phyloP scores from a whole-genome alignment of 2,329 filamentous ascomycete genomes.

The Clonostachys solani region DNA sequence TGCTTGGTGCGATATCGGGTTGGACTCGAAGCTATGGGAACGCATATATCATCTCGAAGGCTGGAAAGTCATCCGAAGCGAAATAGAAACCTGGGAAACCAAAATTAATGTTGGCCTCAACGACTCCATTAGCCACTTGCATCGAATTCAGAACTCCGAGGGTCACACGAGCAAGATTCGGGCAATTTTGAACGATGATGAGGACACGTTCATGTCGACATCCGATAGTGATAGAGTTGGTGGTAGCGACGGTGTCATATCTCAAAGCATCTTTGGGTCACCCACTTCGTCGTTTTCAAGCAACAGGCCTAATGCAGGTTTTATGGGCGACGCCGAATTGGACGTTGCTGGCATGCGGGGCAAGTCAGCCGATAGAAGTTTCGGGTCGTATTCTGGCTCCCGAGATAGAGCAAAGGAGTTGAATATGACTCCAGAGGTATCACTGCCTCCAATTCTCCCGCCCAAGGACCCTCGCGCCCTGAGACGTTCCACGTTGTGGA shows the following conservation, averaged over 20 bases:
- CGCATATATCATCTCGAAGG: constrained; percentile 79
- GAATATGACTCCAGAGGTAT: constrained; percentile 21
- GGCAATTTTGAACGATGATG: constrained; percentile 42
- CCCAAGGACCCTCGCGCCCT: constrained; percentile 20
- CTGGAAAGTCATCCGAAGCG: constrained; percentile 68
- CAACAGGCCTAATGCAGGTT: constrained; percentile 13
- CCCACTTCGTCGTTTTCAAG: constrained; percentile 22
- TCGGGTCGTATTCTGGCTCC: constrained; percentile 15
- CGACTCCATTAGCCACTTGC: constrained; percentile 31
- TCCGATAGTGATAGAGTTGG: constrained; percentile 13
- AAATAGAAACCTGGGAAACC: constrained; percentile 64
- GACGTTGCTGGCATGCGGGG: constrained; percentile 17
- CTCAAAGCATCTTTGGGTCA: constrained; percentile 26
- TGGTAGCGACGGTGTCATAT: too few relatives aligned
- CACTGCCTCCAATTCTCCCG: constrained; percentile 18
- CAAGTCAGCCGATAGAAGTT: constrained; percentile 19
- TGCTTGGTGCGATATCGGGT: constrained; percentile 74
- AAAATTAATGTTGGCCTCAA: constrained; percentile 42
- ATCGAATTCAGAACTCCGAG: constrained; percentile 38
- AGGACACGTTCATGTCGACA: constrained; percentile 45
- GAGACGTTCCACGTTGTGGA: constrained; percentile 42
- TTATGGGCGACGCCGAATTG: constrained; percentile 20
- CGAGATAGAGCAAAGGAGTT: constrained; percentile 30
- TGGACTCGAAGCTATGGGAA: constrained; percentile 86
- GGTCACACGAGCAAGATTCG: constrained; percentile 52